phyloP scores from a whole-genome alignment of 139 green algal genomes.

The Closterium sp. region DNA sequence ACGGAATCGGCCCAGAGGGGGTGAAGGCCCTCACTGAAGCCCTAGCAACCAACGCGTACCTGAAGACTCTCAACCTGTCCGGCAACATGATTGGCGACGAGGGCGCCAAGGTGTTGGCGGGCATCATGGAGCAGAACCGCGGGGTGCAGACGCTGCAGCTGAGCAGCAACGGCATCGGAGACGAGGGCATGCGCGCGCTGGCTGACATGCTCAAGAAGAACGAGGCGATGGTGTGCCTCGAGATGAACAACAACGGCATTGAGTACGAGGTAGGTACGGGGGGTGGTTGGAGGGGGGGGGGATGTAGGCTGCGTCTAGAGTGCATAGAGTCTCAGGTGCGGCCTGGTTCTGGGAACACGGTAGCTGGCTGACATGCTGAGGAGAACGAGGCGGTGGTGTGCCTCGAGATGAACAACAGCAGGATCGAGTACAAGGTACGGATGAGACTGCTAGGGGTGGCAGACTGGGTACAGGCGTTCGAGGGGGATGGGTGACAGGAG shows the following conservation, averaged over 20 bases:
- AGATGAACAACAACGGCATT: conserved; percentile 80
- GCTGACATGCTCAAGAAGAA: conserved; percentile 89
- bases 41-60: not conserved
- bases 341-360: too few relatives aligned
- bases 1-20: conserved; percentile 80
- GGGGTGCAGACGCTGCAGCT: conserved; percentile 51
- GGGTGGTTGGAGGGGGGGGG: not conserved
- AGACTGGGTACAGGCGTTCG: too few relatives aligned
- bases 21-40: conserved; percentile 61
- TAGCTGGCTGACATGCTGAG: too few relatives aligned
- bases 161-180: conserved; percentile 58
- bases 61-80: conserved; percentile 51
- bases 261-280: conserved; percentile 60
- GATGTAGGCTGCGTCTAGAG: not conserved
- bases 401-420: too few relatives aligned
- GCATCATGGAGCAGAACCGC: conserved; percentile 28
- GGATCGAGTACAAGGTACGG: too few relatives aligned
- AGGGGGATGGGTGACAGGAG: too few relatives aligned
- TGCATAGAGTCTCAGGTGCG: too few relatives aligned
- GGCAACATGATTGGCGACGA: conserved; percentile 26
- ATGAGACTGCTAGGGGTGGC: too few relatives aligned
- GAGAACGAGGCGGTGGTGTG: too few relatives aligned
- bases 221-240: conserved; percentile 73
- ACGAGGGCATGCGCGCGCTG: conserved; percentile 57
- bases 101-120: conserved; percentile 4